A percentile compares a stretch with the other conserved stretches of the same genome.
phyloP scores from a whole-genome alignment of 768 basidiomycete genomes.

The Galerina sulciceps region DNA sequence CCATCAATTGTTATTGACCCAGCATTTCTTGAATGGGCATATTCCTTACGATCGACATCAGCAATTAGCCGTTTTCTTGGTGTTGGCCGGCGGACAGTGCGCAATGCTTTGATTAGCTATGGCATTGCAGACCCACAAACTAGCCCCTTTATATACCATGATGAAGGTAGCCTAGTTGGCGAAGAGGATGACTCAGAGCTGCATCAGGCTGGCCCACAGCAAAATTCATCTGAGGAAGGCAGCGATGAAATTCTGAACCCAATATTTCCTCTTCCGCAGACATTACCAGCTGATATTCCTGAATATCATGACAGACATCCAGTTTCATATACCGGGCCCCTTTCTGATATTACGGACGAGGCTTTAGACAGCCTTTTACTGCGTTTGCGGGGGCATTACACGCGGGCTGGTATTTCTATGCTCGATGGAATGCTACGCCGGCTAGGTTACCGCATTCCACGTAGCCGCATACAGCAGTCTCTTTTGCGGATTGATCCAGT shows the following conservation, averaged over 20 bases:
- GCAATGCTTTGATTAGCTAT: constrained; percentile 15
- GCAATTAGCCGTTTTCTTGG: constrained; percentile 16
- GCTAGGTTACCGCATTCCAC: constrained; percentile 4
- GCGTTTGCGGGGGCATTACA: not conserved
- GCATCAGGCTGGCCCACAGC: not conserved
- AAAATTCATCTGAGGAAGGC: not conserved
- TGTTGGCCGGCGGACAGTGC: constrained; percentile 13
- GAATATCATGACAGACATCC: not conserved
- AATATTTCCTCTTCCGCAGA: not conserved
- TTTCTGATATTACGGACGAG: not conserved
- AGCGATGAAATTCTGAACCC: not conserved
- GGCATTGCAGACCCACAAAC: constrained; percentile 13
- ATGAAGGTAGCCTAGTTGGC: not conserved
- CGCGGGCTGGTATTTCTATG: constrained; percentile 10
- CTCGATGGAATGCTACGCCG: constrained; percentile 6
- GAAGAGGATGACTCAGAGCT: not conserved
- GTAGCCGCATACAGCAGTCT: not conserved
- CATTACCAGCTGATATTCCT: not conserved
- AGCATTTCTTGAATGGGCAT: constrained; percentile 22
- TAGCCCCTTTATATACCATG: not conserved
- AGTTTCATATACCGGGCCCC: not conserved
- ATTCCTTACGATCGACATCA: constrained; percentile 15
- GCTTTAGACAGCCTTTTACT: constrained; percentile 2
- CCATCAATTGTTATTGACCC: constrained; percentile 18
- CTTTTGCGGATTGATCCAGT: constrained; percentile 10